Evolutionary conservation across 805 yeast genomes (phyloP).

Genomic region (Priceomyces carsonii): DNA sequence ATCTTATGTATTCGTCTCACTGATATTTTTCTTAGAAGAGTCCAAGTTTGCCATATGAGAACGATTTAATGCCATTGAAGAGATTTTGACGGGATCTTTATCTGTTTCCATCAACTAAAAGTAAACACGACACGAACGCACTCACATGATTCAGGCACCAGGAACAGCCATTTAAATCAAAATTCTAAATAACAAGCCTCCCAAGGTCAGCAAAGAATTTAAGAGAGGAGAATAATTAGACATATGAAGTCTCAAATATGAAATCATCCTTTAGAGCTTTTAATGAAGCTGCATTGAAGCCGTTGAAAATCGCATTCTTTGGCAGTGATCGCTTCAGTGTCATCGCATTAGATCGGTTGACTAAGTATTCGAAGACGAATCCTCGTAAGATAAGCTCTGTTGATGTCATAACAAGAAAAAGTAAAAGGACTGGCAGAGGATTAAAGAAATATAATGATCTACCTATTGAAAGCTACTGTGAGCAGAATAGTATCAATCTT

Average conservation of each 20-base stretch:
- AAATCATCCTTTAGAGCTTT: background rate
- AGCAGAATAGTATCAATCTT: conserved; percentile 30
- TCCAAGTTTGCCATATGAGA: too few species aligned
- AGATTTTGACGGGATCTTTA: too few species aligned
- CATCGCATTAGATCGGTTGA: conserved; percentile 44
- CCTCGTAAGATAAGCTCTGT: conserved; percentile 33
- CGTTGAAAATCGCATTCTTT: conserved; percentile 57
- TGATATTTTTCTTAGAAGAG: too few species aligned
- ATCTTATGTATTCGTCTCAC: too few species aligned
- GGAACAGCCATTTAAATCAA: too few species aligned
- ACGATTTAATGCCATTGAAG: too few species aligned
- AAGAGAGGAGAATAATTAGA: too few species aligned
- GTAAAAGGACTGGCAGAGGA: conserved; percentile 67
- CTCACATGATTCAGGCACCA: too few species aligned
- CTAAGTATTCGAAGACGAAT: conserved; percentile 20
- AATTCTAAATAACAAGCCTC: too few species aligned
- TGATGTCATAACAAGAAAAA: conserved; percentile 63
- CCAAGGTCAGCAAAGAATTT: too few species aligned
- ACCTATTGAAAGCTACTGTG: conserved; percentile 51
- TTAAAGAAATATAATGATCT: conserved; percentile 47
- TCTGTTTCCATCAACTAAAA: too few species aligned
- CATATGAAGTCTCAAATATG: background rate
- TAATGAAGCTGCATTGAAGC: background rate
- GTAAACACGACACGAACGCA: too few species aligned
- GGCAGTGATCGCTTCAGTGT: conserved; percentile 78